Evolutionary conservation across 2,329 filamentous ascomycete species (phyloP).

Genomic region (Fusarium burgessii): DNA sequence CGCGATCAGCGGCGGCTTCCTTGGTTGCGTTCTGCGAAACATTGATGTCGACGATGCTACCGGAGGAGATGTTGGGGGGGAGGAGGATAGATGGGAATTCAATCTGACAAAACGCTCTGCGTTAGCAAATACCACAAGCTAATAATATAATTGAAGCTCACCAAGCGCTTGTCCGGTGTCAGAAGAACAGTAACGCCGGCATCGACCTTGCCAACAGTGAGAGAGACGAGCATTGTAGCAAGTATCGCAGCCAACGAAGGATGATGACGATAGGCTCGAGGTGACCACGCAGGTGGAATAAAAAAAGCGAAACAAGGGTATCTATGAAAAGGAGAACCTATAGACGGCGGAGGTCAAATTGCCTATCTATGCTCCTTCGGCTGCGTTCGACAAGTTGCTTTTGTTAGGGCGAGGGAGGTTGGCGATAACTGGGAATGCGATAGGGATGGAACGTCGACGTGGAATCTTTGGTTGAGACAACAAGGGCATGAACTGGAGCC

Average conservation of each 20-base stretch:
- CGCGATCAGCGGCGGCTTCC: slow-evolving; percentile 78
- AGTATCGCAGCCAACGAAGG: slow-evolving; percentile 29
- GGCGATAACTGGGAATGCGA: slow-evolving; percentile 19
- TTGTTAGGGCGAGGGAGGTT: slow-evolving; percentile 7
- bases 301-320: slow-evolving; percentile 11
- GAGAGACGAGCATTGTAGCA: slow-evolving; percentile 86
- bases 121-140: slow-evolving; percentile 36
- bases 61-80: slow-evolving; percentile 92
- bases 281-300: slow-evolving; percentile 7
- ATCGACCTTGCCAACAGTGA: slow-evolving; percentile 99
- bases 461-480: slow-evolving; percentile 22
- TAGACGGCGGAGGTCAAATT: background rate
- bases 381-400: background rate
- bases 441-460: slow-evolving; percentile 27
- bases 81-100: slow-evolving; percentile 98
- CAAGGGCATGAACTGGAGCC: slow-evolving; percentile 1
- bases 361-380: background rate
- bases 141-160: slow-evolving; percentile 60
- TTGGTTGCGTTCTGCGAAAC: slow-evolving; percentile 87
- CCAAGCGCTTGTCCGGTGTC: slow-evolving; percentile 95
- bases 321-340: slow-evolving; percentile 4
- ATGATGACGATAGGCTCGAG: slow-evolving; percentile 1
- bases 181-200: slow-evolving; percentile 96
- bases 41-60: slow-evolving; percentile 97
- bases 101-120: slow-evolving; percentile 70